Evolutionary conservation across 2,329 filamentous ascomycete species (phyloP), one percentile per base, ranked within the genome.

Genomic region (Leptosphaerulina australis): DNA sequence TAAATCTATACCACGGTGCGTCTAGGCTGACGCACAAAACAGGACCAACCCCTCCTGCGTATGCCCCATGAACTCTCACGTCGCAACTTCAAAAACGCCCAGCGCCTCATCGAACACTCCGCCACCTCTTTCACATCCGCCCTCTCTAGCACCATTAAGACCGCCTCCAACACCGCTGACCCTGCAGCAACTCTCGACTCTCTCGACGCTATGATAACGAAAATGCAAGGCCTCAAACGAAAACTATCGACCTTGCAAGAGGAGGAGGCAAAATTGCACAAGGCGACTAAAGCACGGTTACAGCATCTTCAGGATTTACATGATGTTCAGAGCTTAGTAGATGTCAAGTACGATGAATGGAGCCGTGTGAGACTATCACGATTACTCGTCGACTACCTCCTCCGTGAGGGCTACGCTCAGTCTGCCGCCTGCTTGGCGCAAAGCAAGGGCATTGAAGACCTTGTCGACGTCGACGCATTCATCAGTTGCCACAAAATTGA

Each of bases 261-360:
- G 30, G 92, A 97, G 67, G 93, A 97, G 74, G 81, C 82, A 48
- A 80, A 81, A 12, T 80, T 97, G 11, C 89, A 96, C 67, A 80
- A 80, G 5, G 88, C 95, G 64, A 84, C 89, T 22, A 83, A 85
- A 44, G 88, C 89, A 56, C 84, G 94, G 24, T 85, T 96, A 50
- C 78, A 83, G 20, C 92, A 99, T 74, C 79, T 99, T 25, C 83
- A 90, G 60, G 85, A 91, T 60, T 79, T 99, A 4, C 90, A 94
- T 71, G 75, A 82, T 34, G 90, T 97, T 63, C 83, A 88, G 49
- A 89, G 85, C 53, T 79, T 97, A 54, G 88, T 91, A 43, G 94
- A 99, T 70, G 91, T 96, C 62, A 91, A 91, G 68, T 99, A 97
- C 75, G 93, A 97, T 68, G 79, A 83, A 49, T 99, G 94, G 94